Evolutionary conservation across 2,329 filamentous ascomycete species (phyloP).

Genomic region (Sarocladium oryzae): DNA sequence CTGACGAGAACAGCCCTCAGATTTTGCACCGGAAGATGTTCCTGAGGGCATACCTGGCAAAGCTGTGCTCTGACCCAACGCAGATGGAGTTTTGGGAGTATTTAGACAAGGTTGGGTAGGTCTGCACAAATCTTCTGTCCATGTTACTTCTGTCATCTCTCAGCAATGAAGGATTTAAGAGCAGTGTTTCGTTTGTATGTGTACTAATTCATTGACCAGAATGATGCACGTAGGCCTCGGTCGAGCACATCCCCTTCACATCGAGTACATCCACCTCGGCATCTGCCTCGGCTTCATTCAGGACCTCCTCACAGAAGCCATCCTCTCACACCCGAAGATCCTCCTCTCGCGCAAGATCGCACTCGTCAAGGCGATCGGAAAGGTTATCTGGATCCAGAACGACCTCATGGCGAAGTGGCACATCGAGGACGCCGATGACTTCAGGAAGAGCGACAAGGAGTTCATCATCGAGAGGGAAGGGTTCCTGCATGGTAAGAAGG

Average conservation of each 20-base stretch:
- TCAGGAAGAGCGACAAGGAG: constrained; percentile 35
- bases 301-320: constrained; percentile 69
- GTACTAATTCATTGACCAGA: constrained; percentile 24
- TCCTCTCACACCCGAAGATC: constrained; percentile 64
- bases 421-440: constrained; percentile 62
- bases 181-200: no score
- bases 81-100: constrained; percentile 79
- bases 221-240: constrained; percentile 79
- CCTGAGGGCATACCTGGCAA: constrained; percentile 65
- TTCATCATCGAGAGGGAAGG: constrained; percentile 54
- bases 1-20: constrained; percentile 64
- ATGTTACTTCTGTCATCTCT: no score
- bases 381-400: constrained; percentile 85
- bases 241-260: constrained; percentile 63
- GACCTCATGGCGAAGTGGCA: constrained; percentile 83
- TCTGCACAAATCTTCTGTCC: not conserved
- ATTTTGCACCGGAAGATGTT: constrained; percentile 76
- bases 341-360: constrained; percentile 62
- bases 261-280: constrained; percentile 77
- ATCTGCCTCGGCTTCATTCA: constrained; percentile 68
- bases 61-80: constrained; percentile 67
- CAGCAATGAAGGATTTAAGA: no score
- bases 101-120: constrained; percentile 65
- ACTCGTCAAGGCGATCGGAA: constrained; percentile 68
- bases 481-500: constrained; percentile 55